Evolutionary conservation across 1,284 basidiomycete genomes (phyloP).

Genomic region (Austroboletus novae-zelandiae): DNA sequence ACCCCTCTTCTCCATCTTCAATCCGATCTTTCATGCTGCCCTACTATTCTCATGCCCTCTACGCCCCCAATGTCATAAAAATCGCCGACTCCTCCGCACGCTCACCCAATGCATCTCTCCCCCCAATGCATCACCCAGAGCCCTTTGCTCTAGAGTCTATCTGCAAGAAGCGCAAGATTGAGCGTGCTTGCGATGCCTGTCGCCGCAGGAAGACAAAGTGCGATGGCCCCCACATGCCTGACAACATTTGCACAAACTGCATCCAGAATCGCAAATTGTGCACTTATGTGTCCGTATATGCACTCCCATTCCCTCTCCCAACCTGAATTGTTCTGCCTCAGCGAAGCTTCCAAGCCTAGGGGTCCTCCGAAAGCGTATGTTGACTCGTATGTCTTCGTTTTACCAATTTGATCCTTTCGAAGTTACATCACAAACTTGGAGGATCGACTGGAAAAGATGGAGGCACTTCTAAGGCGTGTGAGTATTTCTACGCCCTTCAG

Average conservation of each 20-base stretch:
- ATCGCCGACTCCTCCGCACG: constrained; percentile 19
- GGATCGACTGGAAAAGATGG: constrained; percentile 71
- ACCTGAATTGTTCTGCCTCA: constrained; percentile 25
- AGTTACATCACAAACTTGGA: constrained; percentile 79
- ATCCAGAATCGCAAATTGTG: constrained; percentile 60
- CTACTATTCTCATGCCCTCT: constrained; percentile 11
- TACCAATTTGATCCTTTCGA: not conserved
- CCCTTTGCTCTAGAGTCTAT: constrained; percentile 10
- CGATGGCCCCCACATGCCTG: constrained; percentile 59
- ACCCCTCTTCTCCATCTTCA: not conserved
- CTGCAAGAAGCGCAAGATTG: constrained; percentile 54
- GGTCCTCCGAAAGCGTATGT: constrained; percentile 82
- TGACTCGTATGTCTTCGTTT: not conserved
- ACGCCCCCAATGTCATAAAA: constrained; percentile 30
- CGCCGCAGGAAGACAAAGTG: constrained; percentile 67
- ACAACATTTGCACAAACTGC: constrained; percentile 73
- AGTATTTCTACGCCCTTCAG: constrained; percentile 26
- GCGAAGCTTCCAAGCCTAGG: constrained; percentile 76
- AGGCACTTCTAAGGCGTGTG: constrained; percentile 65
- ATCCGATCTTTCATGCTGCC: constrained; percentile 25
- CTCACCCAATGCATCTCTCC: constrained; percentile 6
- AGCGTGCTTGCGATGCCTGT: constrained; percentile 71
- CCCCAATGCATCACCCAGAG: constrained; percentile 7
- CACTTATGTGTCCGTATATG: constrained; percentile 63
- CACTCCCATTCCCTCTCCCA: not conserved